phyloP scores from a whole-genome alignment of 306 rosid species.

The Prosopis cineraria region DNA sequence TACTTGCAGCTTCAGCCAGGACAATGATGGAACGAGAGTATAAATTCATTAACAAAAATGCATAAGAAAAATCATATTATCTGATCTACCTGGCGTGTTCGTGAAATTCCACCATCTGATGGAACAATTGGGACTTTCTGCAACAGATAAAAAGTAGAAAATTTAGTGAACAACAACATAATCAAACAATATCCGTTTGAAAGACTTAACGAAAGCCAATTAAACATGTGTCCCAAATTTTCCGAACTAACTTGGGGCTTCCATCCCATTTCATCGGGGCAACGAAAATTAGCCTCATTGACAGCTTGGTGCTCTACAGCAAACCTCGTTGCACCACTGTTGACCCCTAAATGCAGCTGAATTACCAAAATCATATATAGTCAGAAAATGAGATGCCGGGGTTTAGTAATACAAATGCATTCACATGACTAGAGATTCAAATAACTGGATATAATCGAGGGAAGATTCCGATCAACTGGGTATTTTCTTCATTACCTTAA shows the following conservation, averaged over 20 bases:
- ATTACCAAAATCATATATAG: conserved; percentile 29
- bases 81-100: conserved; percentile 63
- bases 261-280: conserved; percentile 99
- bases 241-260: conserved; percentile 78
- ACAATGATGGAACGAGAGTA: conserved; percentile 8
- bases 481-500: not conserved
- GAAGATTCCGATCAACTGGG: not conserved
- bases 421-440: conserved; percentile 1
- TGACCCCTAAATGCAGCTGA: conserved; percentile 95
- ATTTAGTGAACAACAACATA: conserved; percentile 27
- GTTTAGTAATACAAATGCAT: not conserved
- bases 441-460: not conserved
- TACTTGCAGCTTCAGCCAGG: not conserved
- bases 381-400: conserved; percentile 5
- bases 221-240: not conserved
- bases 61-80: not conserved
- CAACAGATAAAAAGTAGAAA: conserved; percentile 36
- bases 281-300: conserved; percentile 95
- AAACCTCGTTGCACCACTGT: conserved; percentile 88
- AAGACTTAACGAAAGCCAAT: conserved; percentile 25
- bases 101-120: conserved; percentile 72
- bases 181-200: conserved; percentile 16
- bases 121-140: conserved; percentile 87
- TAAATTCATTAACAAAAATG: not conserved
- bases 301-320: conserved; percentile 93